A percentile compares a stretch with the other conserved stretches of the same genome.
These are phyloP conservation scores for Hanseniaspora singularis DNA, from an alignment of 805 yeast species.

Conservation along the genomic window DNA sequence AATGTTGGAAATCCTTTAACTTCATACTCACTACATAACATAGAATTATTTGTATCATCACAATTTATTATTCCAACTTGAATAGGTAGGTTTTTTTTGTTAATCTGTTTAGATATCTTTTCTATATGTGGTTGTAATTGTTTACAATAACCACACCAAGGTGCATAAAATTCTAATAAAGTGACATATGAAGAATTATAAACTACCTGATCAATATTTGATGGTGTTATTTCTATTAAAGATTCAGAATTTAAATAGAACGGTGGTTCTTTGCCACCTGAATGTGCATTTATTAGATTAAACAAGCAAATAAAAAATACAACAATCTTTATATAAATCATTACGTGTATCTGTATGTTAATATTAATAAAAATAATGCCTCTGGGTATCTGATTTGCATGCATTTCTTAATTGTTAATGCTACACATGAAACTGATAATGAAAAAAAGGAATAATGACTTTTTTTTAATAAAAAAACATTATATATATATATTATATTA, in stretches of 20 bases:
- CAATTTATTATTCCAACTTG: conserved; percentile 80
- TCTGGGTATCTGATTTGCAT: too few species aligned
- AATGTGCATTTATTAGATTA: neutral
- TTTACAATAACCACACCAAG: conserved; percentile 96
- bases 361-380: too few species aligned
- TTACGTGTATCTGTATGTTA: too few species aligned
- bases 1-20: conserved; percentile 79
- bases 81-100: conserved; percentile 34
- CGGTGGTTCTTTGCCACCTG: conserved; percentile 18
- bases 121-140: conserved; percentile 51
- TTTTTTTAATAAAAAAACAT: too few species aligned
- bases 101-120: conserved; percentile 48
- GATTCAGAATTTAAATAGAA: conserved; percentile 28
- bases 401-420: too few species aligned
- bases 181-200: conserved; percentile 63
- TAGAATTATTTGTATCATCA: conserved; percentile 55
- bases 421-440: too few species aligned
- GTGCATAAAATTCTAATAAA: conserved; percentile 83
- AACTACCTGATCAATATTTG: conserved; percentile 55
- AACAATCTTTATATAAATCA: neutral
- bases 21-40: conserved; percentile 51
- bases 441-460: too few species aligned
- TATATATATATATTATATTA: too few species aligned
- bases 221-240: conserved; percentile 44
- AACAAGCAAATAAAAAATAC: neutral